These are phyloP conservation scores for Polytrichum commune DNA, from an alignment of 225 moss, liverwort and hornwort species.

Conservation along the genomic window DNA sequence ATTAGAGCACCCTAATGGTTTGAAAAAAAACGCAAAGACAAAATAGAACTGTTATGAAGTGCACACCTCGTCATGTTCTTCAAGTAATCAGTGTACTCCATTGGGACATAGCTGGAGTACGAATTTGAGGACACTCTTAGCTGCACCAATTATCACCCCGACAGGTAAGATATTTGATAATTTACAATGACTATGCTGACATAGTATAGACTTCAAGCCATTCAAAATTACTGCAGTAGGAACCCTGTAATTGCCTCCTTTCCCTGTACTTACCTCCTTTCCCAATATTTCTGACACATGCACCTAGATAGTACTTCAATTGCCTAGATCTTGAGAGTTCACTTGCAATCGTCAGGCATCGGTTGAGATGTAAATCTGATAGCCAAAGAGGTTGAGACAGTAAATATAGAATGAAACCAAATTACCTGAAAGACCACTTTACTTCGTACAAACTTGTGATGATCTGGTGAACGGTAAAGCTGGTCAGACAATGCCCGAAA, in stretches of 20 bases:
- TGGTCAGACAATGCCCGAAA: slow-evolving; percentile 42
- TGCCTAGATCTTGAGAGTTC: too few species aligned
- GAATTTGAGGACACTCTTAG: slow-evolving; percentile 30
- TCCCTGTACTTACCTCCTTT: too few species aligned
- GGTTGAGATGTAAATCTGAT: background rate
- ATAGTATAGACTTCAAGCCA: background rate
- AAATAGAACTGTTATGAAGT: background rate
- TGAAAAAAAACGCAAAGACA: too few species aligned
- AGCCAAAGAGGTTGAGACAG: background rate
- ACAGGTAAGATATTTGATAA: slow-evolving; percentile 11
- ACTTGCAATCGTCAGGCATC: background rate
- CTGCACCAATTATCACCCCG: slow-evolving; percentile 31
- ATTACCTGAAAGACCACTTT: slow-evolving; percentile 29
- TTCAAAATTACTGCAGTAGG: background rate
- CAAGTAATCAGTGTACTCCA: slow-evolving; percentile 65
- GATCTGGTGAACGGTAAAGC: slow-evolving; percentile 26
- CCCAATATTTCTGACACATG: background rate
- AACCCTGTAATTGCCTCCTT: too few species aligned
- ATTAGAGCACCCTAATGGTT: too few species aligned
- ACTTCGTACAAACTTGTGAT: slow-evolving; percentile 34
- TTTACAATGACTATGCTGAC: background rate
- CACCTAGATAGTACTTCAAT: background rate
- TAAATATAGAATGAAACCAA: background rate
- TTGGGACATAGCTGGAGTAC: slow-evolving; percentile 34
- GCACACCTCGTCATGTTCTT: slow-evolving; percentile 57